These are phyloP conservation scores for Penicillium tannophilum DNA, from an alignment of 495 filamentous ascomycete species.

Conservation along the genomic window DNA sequence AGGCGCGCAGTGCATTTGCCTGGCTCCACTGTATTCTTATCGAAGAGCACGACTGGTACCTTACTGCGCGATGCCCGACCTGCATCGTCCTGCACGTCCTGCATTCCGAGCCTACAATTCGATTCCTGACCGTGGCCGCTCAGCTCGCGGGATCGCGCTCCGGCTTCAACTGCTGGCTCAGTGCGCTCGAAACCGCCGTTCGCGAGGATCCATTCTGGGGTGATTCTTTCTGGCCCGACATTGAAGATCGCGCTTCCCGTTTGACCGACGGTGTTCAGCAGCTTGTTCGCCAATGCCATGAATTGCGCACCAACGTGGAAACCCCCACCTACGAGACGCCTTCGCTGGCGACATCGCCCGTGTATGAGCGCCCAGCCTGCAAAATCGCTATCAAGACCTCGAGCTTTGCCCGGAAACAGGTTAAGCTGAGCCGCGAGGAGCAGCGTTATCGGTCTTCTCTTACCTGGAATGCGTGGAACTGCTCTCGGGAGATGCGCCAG, in stretches of 20 bases:
- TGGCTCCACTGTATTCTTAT: slow-evolving; percentile 63
- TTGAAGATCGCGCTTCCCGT: slow-evolving; percentile 53
- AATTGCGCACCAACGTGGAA: slow-evolving; percentile 40
- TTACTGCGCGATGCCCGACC: slow-evolving; percentile 57
- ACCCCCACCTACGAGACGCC: slow-evolving; percentile 27
- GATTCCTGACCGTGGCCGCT: slow-evolving; percentile 57
- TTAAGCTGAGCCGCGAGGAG: slow-evolving; percentile 37
- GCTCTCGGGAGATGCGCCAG: slow-evolving; percentile 26
- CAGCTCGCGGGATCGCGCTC: slow-evolving; percentile 52
- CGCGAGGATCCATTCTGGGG: slow-evolving; percentile 60
- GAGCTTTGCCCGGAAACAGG: slow-evolving; percentile 35
- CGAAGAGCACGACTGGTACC: slow-evolving; percentile 61
- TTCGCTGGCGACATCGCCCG: slow-evolving; percentile 19
- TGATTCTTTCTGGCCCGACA: slow-evolving; percentile 55
- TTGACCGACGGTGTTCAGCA: slow-evolving; percentile 56
- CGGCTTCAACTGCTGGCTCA: slow-evolving; percentile 57
- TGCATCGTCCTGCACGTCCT: slow-evolving; percentile 58
- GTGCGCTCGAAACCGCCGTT: slow-evolving; percentile 54
- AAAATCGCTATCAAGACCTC: slow-evolving; percentile 35
- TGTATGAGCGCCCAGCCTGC: slow-evolving; percentile 24
- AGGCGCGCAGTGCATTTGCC: slow-evolving; percentile 60
- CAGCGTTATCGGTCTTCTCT: slow-evolving; percentile 31
- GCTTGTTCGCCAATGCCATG: slow-evolving; percentile 55
- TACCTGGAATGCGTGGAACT: slow-evolving; percentile 31
- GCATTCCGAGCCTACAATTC: slow-evolving; percentile 60